Evolutionary conservation across 78 protist species (phyloP), one percentile per base, ranked within the genome.

Genomic region (Dictyostelium purpureum): DNA sequence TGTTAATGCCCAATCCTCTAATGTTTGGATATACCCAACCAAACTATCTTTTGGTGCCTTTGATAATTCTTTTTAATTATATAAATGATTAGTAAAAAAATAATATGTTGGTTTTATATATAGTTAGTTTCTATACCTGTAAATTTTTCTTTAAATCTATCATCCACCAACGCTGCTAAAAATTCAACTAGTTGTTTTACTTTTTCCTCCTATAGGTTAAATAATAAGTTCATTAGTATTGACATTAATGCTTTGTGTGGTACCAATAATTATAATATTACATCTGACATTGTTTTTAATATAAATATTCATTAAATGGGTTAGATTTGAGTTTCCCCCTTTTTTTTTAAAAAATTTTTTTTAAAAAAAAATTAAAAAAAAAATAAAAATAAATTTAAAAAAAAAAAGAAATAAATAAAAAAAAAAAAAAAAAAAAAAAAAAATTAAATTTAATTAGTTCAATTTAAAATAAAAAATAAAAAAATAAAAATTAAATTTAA

Each of bases 141-240:
- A n/a, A 80, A 80, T 80, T 69, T 65, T 7, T 42, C 54, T 52
- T 73, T 45, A n/a, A 74, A 65, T 35, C 35, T 19, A 42, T 82
- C 90, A 70, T 82, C 42, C 18, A 67, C 57, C 10, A 69, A 16
- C 16, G 79, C 80, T 70, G 52, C 79, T 82, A 82, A 82, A 70
- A 82, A 82, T 14, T 82, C 90, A n/a, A 82, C 90, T 11, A 82
- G 28, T 82, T 61, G 79, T 43, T 82, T 70, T 28, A 70, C 28
- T 35, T 73, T 77, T 69, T 82, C 79, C 18, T 82, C 28, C 90
- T 70, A 49, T 11, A 35, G 3, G 12, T 47, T 47, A 47, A 47
- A 14, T 14, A 11, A 14, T 61, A 24, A 0, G 14, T 11, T 63
- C 18, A 63, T 63, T 4, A 0, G 7, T 63, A 24, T 61, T 28